Base-by-base conservation (phyloP, 2,329 filamentous ascomycete genomes). In the Ramichloridium luteum region DNA sequence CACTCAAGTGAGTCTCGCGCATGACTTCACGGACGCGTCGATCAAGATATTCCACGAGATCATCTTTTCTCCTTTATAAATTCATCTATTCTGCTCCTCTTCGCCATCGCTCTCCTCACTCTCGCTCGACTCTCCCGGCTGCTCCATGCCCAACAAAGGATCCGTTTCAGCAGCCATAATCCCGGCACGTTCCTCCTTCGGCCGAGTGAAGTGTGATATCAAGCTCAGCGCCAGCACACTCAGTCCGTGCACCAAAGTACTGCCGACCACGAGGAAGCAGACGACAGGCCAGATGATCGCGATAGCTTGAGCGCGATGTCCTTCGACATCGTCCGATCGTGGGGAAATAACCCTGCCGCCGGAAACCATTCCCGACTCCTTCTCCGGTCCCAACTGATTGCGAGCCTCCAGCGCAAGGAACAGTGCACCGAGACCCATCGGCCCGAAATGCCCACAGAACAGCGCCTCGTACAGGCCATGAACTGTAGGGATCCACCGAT, bases 351-450 rank as follows among this genome's bases (percentile, higher is more conserved):
- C n/a, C n/a, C n/a, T n/a, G n/a, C n/a, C n/a, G n/a, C n/a, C n/a
- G n/a, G n/a, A n/a, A n/a, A n/a, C n/a, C n/a, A n/a, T n/a, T n/a
- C n/a, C n/a, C n/a, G n/a, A n/a, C 8, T 23, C 8, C 47, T 31
- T 55, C 37, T 42, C 55, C 2, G 66, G 65, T 41, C 72, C 68
- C 0, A 73, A 55, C 35, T 67, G 56, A 0, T 63, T 66, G 14
- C 67, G 53, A 1, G 65, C 64, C 54, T 72, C 68, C 27, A 72
- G 68, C 2, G 67, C 65, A 1, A 73, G 58, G 50, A 72, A 72
- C 5, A 72, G 48, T 0, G 64, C 68, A 2, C 67, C 68, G 2
- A 72, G 59, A 12, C 69, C 69, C 61, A 72, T 72, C 6, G 68
- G 68, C 0, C 68, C 68, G 35, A 73, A 72, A 44, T 72, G 68